Evolutionary conservation across 139 green algal genomes (phyloP), one percentile per base, ranked within the genome.

Genomic region (Ettlia oleoabundans): DNA sequence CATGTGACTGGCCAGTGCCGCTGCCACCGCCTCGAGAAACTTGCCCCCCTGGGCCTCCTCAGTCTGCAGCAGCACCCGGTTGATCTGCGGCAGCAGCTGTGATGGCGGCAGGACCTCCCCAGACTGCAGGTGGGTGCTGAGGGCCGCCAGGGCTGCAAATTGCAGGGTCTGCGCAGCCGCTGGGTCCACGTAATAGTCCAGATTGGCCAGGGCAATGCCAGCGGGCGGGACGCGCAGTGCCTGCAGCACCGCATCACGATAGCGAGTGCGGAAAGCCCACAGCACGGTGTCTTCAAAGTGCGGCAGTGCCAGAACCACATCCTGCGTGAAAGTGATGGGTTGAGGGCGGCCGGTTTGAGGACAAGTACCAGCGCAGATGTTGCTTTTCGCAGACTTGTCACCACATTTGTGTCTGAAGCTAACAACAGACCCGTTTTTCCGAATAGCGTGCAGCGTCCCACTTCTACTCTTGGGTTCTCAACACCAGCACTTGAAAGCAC

Each of bases 31-130:
- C 40, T 89, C 78, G 75, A 91, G 85, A 13, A 79, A 76, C 58
- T 73, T 64, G 1, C 37, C 66, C 1, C 40, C 71, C 47, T 83
- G 58, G 19, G 70, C 47, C 37, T 78, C 74, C n/a, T 85, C 76
- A 5, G 83, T 86, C 41, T 83, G 58, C 37, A 91, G 83, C 26
- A 90, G 72, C 38, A 90, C 82, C 5, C 80, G 75, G 40, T 83
- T 81, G 43, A 89, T 65, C 8, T 51, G 64, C 43, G 85, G 85
- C 78, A 89, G 82, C 53, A 81, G 82, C 82, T 78, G 67, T 3
- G 78, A 42, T 0, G 71, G 64, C 15, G 81, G 9, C 38, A 90
- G 75, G 35, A 66, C 64, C 61, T 90, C 72, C 24, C 37, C 53
- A 3, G 78, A 55, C 51, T 89, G 82, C 66, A 90, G 84, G 41